Percentiles rank a stretch among this genome's conserved stretches.
phyloP scores from a whole-genome alignment of 1,284 basidiomycete species.

The Austroboletus niveus region DNA sequence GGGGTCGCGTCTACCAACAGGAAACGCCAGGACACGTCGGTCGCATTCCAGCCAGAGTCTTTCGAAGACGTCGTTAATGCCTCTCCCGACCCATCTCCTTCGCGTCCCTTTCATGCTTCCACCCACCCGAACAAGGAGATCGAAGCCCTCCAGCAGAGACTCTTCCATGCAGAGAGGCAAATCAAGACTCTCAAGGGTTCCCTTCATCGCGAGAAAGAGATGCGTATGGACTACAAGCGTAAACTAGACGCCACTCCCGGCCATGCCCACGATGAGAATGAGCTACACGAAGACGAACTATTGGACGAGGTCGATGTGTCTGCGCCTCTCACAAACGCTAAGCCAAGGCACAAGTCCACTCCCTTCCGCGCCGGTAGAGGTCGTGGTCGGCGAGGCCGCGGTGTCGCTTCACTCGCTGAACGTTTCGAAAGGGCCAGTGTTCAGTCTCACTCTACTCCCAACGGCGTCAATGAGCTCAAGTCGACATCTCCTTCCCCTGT shows the following conservation, averaged over 20 bases:
- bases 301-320: conserved; percentile 41
- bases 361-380: conserved; percentile 37
- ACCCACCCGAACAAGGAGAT: conserved; percentile 78
- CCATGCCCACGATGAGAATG: conserved; percentile 41
- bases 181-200: conserved; percentile 78
- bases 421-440: conserved; percentile 55
- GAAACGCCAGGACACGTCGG: conserved; percentile 54
- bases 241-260: conserved; percentile 45
- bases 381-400: conserved; percentile 44
- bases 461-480: conserved; percentile 46
- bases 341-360: conserved; percentile 29
- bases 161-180: conserved; percentile 81
- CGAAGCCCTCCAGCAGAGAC: conserved; percentile 71
- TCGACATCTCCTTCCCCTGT: conserved; percentile 49
- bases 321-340: conserved; percentile 32
- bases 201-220: conserved; percentile 77
- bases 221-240: conserved; percentile 62
- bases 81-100: conserved; percentile 68
- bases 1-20: conserved; percentile 63
- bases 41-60: conserved; percentile 54
- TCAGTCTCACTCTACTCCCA: conserved; percentile 44
- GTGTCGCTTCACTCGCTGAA: conserved; percentile 58
- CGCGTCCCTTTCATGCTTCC: conserved; percentile 56
- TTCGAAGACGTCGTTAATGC: conserved; percentile 57
- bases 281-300: conserved; percentile 42